phyloP scores from a whole-genome alignment of 2,329 filamentous ascomycete genomes.

The Nigrospora oryzae region DNA sequence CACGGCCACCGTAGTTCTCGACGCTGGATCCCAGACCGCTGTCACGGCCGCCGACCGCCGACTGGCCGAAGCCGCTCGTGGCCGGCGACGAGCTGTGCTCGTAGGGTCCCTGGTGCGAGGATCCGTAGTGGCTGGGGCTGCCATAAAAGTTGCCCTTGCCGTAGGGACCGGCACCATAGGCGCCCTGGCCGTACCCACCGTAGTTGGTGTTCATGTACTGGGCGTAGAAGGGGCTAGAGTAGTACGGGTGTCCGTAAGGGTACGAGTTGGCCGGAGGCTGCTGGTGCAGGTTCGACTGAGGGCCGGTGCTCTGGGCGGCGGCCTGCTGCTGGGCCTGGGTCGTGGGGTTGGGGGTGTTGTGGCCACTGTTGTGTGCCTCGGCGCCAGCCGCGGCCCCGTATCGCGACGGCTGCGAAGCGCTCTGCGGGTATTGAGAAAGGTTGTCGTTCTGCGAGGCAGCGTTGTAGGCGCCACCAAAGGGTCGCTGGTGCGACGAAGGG shows the following conservation, averaged over 20 bases:
- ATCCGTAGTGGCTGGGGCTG: conserved; percentile 44
- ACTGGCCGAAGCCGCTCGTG: conserved; percentile 40
- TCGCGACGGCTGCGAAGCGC: conserved; percentile 57
- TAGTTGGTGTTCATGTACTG: conserved; percentile 47
- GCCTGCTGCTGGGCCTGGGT: conserved; percentile 17
- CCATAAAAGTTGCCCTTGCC: conserved; percentile 47
- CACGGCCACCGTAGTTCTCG: conserved; percentile 44
- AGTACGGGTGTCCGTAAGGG: conserved; percentile 36
- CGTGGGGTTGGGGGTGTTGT: conserved; percentile 2
- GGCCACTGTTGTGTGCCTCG: conserved; percentile 65
- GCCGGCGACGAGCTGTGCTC: conserved; percentile 47
- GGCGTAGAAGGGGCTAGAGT: conserved; percentile 53
- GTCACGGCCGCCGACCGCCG: conserved; percentile 42
- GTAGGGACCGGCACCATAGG: conserved; percentile 40
- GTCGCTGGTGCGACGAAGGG: conserved; percentile 63
- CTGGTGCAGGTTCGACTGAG: conserved; percentile 28
- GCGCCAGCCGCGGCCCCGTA: conserved; percentile 47
- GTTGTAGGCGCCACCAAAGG: conserved; percentile 69
- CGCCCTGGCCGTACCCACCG: conserved; percentile 44
- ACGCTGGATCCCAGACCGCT: conserved; percentile 40
- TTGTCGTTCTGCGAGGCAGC: conserved; percentile 54
- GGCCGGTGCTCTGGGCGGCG: conserved; percentile 3
- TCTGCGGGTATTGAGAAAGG: conserved; percentile 65
- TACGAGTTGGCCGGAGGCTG: conserved; percentile 24
- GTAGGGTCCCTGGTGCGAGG: conserved; percentile 48